Evolutionary conservation across 2,329 filamentous ascomycete genomes (phyloP), one percentile per base, ranked within the genome.

Genomic region (Huntiella abstrusa): DNA sequence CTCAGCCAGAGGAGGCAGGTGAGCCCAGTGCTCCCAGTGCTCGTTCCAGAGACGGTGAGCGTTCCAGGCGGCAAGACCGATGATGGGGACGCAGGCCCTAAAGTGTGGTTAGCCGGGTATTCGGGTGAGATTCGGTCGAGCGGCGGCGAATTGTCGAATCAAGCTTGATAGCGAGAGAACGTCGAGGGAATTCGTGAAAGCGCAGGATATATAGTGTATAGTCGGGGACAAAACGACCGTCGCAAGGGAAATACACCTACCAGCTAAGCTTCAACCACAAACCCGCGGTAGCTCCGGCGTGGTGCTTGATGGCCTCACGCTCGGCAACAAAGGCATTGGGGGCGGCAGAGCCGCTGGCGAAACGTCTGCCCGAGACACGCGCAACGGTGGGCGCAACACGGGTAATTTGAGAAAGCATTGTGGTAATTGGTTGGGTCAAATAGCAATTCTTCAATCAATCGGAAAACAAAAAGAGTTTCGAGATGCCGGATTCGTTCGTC

Each of bases 261-360:
- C 95, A 72, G 54, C 85, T 91, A 58, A 96, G 80, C 73, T 92
- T 96, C 66, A 76, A 79, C 91, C 91, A 98, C 58, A 94, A 77
- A 58, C 85, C 88, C 94, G 80, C 82, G 55, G 84, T 91, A 59
- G 73, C 73, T 55, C 71, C 76, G 59, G 91, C 91, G 65, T 98
- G 91, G 57, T 85, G 77, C 73, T 92, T 87, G 61, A 94, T 83
- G 58, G 82, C 83, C 62, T 77, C 71, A 62, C 91, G 78, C 74
- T 98, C 91, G 59, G 81, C 79, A 71, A 92, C 80, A 74, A 96
- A 98, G 59, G 78, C 77, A 68, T 93, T 96, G 69, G 47, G 34
- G 33, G 39, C 28, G n/a, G 94, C 83, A 57, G 83, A 62, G 56
- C 71, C 69, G 67, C 73, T 78, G 60, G 77, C 79, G 58, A 84